Evolutionary conservation across 2,329 filamentous ascomycete species (phyloP).

Genomic region (Davidsoniella virescens): DNA sequence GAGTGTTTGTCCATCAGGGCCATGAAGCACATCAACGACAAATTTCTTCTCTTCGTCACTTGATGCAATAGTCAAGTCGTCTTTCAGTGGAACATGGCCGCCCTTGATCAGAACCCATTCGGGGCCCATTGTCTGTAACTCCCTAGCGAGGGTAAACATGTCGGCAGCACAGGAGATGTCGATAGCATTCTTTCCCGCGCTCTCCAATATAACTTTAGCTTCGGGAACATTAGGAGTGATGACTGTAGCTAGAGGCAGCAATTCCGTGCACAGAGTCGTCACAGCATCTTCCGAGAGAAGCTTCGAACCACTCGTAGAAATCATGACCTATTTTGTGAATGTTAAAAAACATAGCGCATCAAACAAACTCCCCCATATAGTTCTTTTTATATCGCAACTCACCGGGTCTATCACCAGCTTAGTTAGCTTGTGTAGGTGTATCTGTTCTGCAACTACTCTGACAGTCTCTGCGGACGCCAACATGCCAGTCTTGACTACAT

Average conservation of each 20-base stretch:
- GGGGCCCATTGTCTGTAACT: slow-evolving; percentile 52
- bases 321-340: slow-evolving; percentile 57
- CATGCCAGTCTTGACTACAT: slow-evolving; percentile 73
- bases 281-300: slow-evolving; percentile 53
- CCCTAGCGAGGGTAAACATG: slow-evolving; percentile 50
- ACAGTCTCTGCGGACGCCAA: slow-evolving; percentile 24
- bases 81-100: slow-evolving; percentile 67
- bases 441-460: slow-evolving; percentile 20
- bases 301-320: slow-evolving; percentile 62
- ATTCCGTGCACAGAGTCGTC: slow-evolving; percentile 35
- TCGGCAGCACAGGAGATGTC: slow-evolving; percentile 37
- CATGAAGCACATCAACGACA: slow-evolving; percentile 64
- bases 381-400: slow-evolving; percentile 5
- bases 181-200: slow-evolving; percentile 25
- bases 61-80: slow-evolving; percentile 41
- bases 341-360: not conserved
- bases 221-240: slow-evolving; percentile 68
- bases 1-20: slow-evolving; percentile 35
- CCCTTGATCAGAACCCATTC: slow-evolving; percentile 78
- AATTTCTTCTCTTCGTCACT: slow-evolving; percentile 42
- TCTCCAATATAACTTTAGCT: slow-evolving; percentile 45
- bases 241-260: slow-evolving; percentile 51
- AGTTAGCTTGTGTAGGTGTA: slow-evolving; percentile 15
- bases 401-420: slow-evolving; percentile 25
- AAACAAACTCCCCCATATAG: not conserved